These are phyloP conservation scores for Orbilia quercus DNA, from an alignment of 2,329 filamentous ascomycete genomes.

Conservation along the genomic window DNA sequence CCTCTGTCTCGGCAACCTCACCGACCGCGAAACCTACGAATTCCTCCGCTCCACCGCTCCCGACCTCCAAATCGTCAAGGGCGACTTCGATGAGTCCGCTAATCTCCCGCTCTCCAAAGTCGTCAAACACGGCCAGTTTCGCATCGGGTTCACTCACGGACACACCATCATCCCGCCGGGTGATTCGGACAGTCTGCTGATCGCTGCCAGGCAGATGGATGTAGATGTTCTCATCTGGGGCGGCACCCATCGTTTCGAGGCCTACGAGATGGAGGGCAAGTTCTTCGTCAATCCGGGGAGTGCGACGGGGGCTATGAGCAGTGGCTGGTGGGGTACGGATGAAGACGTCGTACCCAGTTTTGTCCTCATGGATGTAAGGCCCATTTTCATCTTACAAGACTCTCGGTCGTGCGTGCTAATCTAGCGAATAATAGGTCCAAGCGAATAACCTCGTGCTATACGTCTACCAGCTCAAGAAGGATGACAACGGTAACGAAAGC, in stretches of 20 bases:
- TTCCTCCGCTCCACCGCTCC: slow-evolving; percentile 70
- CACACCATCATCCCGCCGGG: slow-evolving; percentile 77
- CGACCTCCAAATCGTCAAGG: slow-evolving; percentile 76
- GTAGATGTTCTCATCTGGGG: slow-evolving; percentile 77
- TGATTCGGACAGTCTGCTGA: slow-evolving; percentile 74
- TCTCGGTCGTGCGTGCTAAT: too few species aligned
- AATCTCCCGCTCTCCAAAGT: slow-evolving; percentile 75
- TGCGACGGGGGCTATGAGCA: slow-evolving; percentile 74
- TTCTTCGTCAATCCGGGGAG: slow-evolving; percentile 78
- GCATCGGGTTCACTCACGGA: slow-evolving; percentile 77
- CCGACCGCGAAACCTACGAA: slow-evolving; percentile 69
- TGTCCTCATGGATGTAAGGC: slow-evolving; percentile 77
- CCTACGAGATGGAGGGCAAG: slow-evolving; percentile 77
- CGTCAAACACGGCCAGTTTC: slow-evolving; percentile 74
- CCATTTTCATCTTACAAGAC: too few species aligned
- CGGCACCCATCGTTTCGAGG: slow-evolving; percentile 76
- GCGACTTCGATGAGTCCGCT: slow-evolving; percentile 76
- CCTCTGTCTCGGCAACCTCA: slow-evolving; percentile 71
- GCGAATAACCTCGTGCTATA: slow-evolving; percentile 77
- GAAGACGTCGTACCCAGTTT: slow-evolving; percentile 74
- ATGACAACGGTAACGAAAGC: slow-evolving; percentile 67
- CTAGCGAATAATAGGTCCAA: slow-evolving; percentile 68
- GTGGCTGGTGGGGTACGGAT: slow-evolving; percentile 69
- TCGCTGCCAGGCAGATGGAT: slow-evolving; percentile 77
- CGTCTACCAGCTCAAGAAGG: slow-evolving; percentile 71